Conservation (phyloP, 306 rosid species). For the Vigna trinervia region DNA sequence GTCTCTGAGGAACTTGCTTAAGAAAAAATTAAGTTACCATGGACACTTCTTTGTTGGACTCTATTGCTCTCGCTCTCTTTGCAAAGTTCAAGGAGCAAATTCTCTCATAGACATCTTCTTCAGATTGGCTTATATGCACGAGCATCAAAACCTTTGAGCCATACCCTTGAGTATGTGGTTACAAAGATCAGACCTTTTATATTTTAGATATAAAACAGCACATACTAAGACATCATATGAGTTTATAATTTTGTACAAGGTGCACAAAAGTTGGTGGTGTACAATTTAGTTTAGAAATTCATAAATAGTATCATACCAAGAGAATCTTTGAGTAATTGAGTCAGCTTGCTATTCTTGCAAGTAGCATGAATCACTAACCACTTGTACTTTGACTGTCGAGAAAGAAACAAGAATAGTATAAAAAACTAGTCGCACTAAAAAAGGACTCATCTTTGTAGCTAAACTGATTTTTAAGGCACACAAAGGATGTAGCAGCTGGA, state of each 20-base stretch:
- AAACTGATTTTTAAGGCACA: slow-evolving; percentile 31
- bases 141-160: slow-evolving; percentile 95
- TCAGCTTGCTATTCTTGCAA: slow-evolving; percentile 96
- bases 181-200: slow-evolving; percentile 23
- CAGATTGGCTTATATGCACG: slow-evolving; percentile 86
- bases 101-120: slow-evolving; percentile 83
- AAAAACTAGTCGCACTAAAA: slow-evolving; percentile 19
- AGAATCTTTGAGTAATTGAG: slow-evolving; percentile 93
- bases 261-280: slow-evolving; percentile 9
- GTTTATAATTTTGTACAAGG: background rate
- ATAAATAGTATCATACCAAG: slow-evolving; percentile 61
- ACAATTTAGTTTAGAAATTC: slow-evolving; percentile 30
- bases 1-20: slow-evolving; percentile 20
- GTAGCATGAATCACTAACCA: slow-evolving; percentile 35
- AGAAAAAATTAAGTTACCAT: slow-evolving; percentile 58
- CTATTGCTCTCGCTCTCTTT: slow-evolving; percentile 80
- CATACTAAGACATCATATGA: background rate
- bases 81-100: slow-evolving; percentile 89
- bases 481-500: slow-evolving; percentile 20
- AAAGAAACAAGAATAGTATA: slow-evolving; percentile 41
- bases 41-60: slow-evolving; percentile 66
- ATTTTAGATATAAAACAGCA: no score
- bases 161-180: slow-evolving; percentile 61
- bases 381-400: slow-evolving; percentile 39
- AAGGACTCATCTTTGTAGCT: slow-evolving; percentile 23